Conservation (phyloP, 2,329 filamentous ascomycete genomes). For the Nigrograna mackinnonii region DNA sequence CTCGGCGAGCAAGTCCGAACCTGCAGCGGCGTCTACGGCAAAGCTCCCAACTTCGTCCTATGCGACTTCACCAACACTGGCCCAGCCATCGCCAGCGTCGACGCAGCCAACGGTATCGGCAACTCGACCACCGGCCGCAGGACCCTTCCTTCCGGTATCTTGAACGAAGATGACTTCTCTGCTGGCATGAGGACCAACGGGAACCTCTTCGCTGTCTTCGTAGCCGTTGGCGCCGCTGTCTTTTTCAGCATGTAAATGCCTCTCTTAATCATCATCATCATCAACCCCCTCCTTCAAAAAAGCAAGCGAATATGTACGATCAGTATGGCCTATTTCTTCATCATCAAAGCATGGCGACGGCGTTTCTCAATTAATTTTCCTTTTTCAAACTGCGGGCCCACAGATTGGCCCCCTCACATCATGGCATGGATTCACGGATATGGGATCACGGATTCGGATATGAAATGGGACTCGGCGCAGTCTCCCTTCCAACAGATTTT, state of each 20-base stretch:
- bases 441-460: neutral
- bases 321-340: neutral
- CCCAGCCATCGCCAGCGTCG: conserved; percentile 69
- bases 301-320: too few relatives aligned
- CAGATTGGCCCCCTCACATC: too few relatives aligned
- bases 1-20: conserved; percentile 38
- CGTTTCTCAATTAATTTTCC: conserved; percentile 15
- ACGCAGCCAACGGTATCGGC: conserved; percentile 68
- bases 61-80: conserved; percentile 82
- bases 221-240: conserved; percentile 33
- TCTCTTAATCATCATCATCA: too few relatives aligned
- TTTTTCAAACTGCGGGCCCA: too few relatives aligned
- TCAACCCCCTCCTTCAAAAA: too few relatives aligned
- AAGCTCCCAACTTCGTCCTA: conserved; percentile 71
- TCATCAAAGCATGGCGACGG: conserved; percentile 20
- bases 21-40: conserved; percentile 64
- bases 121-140: conserved; percentile 24
- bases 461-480: neutral
- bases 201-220: conserved; percentile 29
- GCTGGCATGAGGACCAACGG: conserved; percentile 19
- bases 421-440: too few relatives aligned
- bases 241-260: conserved; percentile 25
- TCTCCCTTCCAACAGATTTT: too few relatives aligned
- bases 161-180: conserved; percentile 15
- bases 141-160: conserved; percentile 20